Conservation (phyloP, 192 early-diverging fungal species). For the Coemansia sp. region DNA sequence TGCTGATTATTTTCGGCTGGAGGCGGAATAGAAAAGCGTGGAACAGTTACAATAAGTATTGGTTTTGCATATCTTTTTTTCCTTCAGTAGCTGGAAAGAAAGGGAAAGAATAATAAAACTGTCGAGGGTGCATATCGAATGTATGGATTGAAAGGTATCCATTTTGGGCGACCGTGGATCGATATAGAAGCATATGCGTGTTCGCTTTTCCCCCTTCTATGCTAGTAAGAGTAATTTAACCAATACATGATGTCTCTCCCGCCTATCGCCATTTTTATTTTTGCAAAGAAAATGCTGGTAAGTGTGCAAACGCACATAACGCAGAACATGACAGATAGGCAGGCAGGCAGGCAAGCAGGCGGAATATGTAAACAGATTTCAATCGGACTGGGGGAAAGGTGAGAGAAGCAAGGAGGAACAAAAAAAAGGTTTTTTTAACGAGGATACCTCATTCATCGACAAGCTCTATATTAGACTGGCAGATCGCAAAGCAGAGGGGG, state of each 20-base stretch:
- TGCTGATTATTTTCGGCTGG: not conserved
- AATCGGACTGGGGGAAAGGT: not conserved
- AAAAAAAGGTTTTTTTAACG: not conserved
- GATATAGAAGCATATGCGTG: slow-evolving; percentile 6
- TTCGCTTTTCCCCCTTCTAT: not conserved
- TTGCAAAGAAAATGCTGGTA: not conserved
- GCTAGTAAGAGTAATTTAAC: not conserved
- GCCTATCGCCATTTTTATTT: not conserved
- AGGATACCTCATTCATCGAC: not conserved
- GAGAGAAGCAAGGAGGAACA: not conserved
- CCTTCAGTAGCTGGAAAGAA: slow-evolving; percentile 1
- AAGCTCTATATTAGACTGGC: not conserved
- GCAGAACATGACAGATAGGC: not conserved
- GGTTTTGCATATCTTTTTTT: slow-evolving; percentile 8
- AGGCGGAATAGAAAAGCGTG: not conserved
- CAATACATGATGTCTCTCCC: not conserved
- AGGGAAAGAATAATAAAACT: not conserved
- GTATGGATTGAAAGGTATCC: slow-evolving; percentile 9
- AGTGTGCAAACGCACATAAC: not conserved
- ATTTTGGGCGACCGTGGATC: slow-evolving; percentile 1
- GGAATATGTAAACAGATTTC: not conserved
- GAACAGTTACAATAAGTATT: slow-evolving; percentile 4
- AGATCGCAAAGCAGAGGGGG: not conserved
- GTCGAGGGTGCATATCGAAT: not conserved
- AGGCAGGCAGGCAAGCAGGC: no score